Evolutionary conservation across 257 asterid species (phyloP).

Genomic region (Scutellaria barbata): DNA sequence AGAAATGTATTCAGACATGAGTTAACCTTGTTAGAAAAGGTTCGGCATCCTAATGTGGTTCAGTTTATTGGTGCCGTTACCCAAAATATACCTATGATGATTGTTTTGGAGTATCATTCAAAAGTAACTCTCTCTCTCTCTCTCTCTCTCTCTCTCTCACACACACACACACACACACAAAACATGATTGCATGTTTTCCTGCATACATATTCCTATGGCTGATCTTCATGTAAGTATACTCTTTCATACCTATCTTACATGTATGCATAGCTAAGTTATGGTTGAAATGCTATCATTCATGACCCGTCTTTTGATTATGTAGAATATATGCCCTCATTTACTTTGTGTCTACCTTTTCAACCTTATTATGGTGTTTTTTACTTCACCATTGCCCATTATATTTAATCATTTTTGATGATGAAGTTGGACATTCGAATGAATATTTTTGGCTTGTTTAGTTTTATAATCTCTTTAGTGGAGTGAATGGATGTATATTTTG

Average conservation of each 20-base stretch:
- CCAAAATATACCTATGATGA: conserved; percentile 98
- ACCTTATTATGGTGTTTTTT: neutral
- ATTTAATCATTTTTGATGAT: neutral
- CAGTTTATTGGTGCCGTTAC: conserved; percentile 99
- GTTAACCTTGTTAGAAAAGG: conserved; percentile 84
- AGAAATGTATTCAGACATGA: conserved; percentile 90
- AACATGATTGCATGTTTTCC: conserved; percentile 6
- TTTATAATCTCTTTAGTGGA: neutral
- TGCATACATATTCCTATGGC: conserved; percentile 1
- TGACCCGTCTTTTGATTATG: conserved; percentile 4
- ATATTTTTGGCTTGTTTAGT: neutral
- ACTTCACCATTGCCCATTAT: conserved; percentile 16
- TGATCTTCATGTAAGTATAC: neutral
- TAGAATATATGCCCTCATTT: neutral
- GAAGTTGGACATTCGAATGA: conserved; percentile 5
- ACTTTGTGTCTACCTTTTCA: conserved; percentile 9
- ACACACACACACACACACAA: neutral
- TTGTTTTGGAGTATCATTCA: conserved; percentile 79
- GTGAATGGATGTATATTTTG: neutral
- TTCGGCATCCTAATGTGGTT: conserved; percentile 95
- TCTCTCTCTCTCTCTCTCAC: conserved; percentile 27
- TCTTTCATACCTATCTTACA: conserved; percentile 2
- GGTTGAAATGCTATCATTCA: neutral
- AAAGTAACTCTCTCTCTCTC: conserved; percentile 61
- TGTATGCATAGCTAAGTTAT: neutral